phyloP scores from a whole-genome alignment of 805 yeast species.

The Monosporozyma siamensis region DNA sequence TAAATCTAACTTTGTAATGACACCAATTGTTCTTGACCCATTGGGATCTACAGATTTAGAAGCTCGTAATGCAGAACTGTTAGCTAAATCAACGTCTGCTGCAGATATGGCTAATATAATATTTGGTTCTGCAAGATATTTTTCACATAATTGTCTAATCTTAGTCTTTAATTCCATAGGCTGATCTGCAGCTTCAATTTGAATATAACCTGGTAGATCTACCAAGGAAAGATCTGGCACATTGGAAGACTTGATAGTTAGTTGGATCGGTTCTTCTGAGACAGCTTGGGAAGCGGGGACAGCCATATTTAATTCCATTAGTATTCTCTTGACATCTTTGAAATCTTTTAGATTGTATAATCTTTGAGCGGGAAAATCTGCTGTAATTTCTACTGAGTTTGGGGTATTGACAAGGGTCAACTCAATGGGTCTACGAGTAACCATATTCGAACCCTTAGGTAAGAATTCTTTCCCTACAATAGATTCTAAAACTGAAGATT shows the following conservation, averaged over 20 bases:
- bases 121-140: slow-evolving; percentile 83
- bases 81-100: slow-evolving; percentile 96
- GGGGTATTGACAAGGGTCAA: slow-evolving; percentile 84
- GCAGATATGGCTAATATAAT: slow-evolving; percentile 93
- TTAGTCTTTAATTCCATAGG: slow-evolving; percentile 73
- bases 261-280: slow-evolving; percentile 87
- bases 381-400: slow-evolving; percentile 68
- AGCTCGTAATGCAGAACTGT: slow-evolving; percentile 88
- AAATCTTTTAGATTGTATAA: slow-evolving; percentile 80
- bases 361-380: slow-evolving; percentile 88
- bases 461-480: slow-evolving; percentile 96
- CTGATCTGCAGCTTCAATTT: slow-evolving; percentile 93
- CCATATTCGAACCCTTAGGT: slow-evolving; percentile 98
- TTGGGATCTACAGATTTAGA: slow-evolving; percentile 82
- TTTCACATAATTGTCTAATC: slow-evolving; percentile 72
- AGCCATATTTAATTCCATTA: slow-evolving; percentile 83
- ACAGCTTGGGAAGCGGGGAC: slow-evolving; percentile 82
- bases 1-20: slow-evolving; percentile 85
- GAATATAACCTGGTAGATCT: slow-evolving; percentile 96
- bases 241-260: slow-evolving; percentile 78
- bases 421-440: slow-evolving; percentile 94
- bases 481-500: slow-evolving; percentile 90
- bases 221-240: slow-evolving; percentile 91
- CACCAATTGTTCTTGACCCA: slow-evolving; percentile 95
- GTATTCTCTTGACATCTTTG: slow-evolving; percentile 75